Evolutionary conservation across 2,329 filamentous ascomycete genomes (phyloP).

Genomic region (Emmonsiellopsis sp.): DNA sequence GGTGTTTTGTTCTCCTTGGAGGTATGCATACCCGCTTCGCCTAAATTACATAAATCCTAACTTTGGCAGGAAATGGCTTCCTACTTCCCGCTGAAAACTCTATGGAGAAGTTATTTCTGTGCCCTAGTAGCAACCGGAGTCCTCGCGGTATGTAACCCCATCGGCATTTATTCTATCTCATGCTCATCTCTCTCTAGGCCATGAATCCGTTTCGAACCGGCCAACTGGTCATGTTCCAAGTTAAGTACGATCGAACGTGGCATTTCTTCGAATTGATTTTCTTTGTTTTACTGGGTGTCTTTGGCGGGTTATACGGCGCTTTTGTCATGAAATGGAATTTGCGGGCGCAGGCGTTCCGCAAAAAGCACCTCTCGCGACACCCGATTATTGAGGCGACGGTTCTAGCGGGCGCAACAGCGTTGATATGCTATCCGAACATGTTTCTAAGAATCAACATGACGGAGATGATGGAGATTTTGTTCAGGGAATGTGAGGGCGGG

Average conservation of each 20-base stretch:
- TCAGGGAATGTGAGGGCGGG: conserved; percentile 80
- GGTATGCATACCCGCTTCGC: conserved; percentile 20
- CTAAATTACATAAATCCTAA: conserved; percentile 11
- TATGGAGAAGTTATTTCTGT: conserved; percentile 98
- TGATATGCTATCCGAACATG: conserved; percentile 94
- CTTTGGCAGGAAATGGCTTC: conserved; percentile 70
- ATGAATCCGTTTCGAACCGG: conserved; percentile 98
- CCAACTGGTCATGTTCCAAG: conserved; percentile 98
- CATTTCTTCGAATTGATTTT: conserved; percentile 95
- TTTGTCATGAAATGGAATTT: conserved; percentile 98
- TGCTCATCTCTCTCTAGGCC: conserved; percentile 36
- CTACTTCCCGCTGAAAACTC: conserved; percentile 90
- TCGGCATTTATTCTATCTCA: not conserved
- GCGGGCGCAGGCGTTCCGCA: conserved; percentile 80
- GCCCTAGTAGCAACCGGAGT: conserved; percentile 90
- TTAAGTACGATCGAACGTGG: conserved; percentile 91
- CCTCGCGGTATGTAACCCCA: conserved; percentile 48
- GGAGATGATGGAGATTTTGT: conserved; percentile 97
- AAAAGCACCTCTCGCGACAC: conserved; percentile 78
- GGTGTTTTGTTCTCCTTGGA: conserved; percentile 94
- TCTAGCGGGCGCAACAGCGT: conserved; percentile 70
- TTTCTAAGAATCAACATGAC: conserved; percentile 98
- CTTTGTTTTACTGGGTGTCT: conserved; percentile 82
- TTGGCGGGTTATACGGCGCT: conserved; percentile 89
- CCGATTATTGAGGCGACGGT: conserved; percentile 79